These are phyloP conservation scores for Phytophthora hybrid DNA, from an alignment of 352 stramenopile species.

Conservation along the genomic window DNA sequence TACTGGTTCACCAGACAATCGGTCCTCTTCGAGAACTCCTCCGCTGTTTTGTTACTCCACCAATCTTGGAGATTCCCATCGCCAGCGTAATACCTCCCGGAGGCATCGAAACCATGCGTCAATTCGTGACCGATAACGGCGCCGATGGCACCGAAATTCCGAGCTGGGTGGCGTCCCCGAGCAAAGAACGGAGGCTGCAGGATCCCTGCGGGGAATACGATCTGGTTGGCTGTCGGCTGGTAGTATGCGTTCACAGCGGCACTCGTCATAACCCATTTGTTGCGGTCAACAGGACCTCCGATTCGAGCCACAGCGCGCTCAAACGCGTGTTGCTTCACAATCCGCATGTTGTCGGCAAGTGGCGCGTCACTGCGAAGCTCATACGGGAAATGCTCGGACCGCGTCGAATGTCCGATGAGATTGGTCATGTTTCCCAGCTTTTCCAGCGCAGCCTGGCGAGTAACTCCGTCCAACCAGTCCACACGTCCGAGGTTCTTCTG, in stretches of 20 bases:
- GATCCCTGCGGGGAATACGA: constrained; percentile 97
- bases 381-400: constrained; percentile 64
- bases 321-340: constrained; percentile 57
- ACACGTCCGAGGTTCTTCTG: constrained; percentile 77
- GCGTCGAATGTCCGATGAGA: constrained; percentile 68
- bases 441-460: constrained; percentile 78
- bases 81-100: constrained; percentile 90
- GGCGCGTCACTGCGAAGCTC: constrained; percentile 48
- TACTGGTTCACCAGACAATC: constrained; percentile 80
- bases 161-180: constrained; percentile 76
- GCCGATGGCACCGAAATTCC: constrained; percentile 95
- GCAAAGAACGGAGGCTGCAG: constrained; percentile 96
- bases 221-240: constrained; percentile 82
- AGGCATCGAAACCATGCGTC: constrained; percentile 96
- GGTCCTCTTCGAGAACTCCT: constrained; percentile 72
- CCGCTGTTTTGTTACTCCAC: constrained; percentile 90
- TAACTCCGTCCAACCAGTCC: constrained; percentile 91
- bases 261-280: constrained; percentile 92
- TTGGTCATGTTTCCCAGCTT: constrained; percentile 91
- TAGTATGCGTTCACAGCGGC: constrained; percentile 95
- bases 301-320: constrained; percentile 49
- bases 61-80: constrained; percentile 93
- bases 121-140: constrained; percentile 96
- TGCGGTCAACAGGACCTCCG: constrained; percentile 58
- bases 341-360: constrained; percentile 60